Base-by-base conservation (phyloP, 2,329 filamentous ascomycete species). In the Geoglossum cookeanum region DNA sequence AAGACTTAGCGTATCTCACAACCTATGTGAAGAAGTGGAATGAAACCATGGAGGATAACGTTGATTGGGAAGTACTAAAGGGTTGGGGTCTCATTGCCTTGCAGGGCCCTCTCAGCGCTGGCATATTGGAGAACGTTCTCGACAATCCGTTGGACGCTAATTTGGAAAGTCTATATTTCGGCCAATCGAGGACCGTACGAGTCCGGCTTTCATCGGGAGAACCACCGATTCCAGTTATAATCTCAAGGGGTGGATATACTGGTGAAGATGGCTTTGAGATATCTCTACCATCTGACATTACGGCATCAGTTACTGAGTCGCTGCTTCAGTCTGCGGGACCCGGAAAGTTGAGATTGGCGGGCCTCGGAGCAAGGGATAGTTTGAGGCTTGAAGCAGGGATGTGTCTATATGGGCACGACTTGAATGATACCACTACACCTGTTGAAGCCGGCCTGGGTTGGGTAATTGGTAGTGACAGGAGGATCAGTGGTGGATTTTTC, bases 351-450 rank as follows among this genome's bases (percentile, higher is more conserved):
- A 84, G 85, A 65, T 78, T 95, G 51, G 89, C 91, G 1, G 92
- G 92, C 2, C 78, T 98, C 0, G 92, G 90, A 8, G 88, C 92
- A 1, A 81, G 92, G 61, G 92, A 98, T 70, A 94, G 85, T 60
- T 80, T 98, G 59, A 83, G 92, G 52, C 81, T 98, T 33, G 92
- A 98, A 73, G 92, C 92, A 0, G 92, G 92, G 60, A 94, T 98
- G 91, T 98, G 92, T 70, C 78, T 98, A n/a, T 98, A 98, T 72
- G 92, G 92, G n/a, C 88, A 97, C 72, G 92, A 98, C 69, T 79
- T 98, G 42, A 83, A 94, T 68, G 91, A 95, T 58, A 74, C 74
- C 0, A 84, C 79, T 9, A 86, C 84, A 1, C 83, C 84, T 0
- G 80, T 84, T 3, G 78, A 81, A 66, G 83, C 78, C 1, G 76